Percentiles rank a stretch among this genome's conserved stretches.
Conservation (phyloP, 129 eudicot species). For the Tagetes erecta region DNA sequence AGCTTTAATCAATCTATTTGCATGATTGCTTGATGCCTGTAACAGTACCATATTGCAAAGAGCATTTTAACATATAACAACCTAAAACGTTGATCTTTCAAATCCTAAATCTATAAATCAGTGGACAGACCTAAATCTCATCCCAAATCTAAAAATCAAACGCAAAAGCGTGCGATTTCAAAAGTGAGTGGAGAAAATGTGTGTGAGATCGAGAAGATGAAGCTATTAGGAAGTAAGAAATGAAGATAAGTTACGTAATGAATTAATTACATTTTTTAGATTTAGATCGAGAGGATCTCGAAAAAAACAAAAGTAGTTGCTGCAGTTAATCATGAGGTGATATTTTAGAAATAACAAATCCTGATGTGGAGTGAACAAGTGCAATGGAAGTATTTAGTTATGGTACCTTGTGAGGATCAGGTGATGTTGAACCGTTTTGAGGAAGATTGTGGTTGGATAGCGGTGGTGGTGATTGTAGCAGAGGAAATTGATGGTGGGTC, state of each 20-base stretch:
- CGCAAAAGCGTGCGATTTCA: background rate
- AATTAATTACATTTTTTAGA: background rate
- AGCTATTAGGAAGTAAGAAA: background rate
- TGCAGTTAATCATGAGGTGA: too few species aligned
- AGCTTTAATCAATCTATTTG: too few species aligned
- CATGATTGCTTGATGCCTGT: too few species aligned
- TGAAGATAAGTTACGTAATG: background rate
- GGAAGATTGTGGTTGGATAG: background rate
- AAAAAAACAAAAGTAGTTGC: background rate
- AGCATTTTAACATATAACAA: too few species aligned
- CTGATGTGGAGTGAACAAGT: background rate
- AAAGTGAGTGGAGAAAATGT: background rate
- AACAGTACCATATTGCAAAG: too few species aligned
- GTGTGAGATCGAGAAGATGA: slow-evolving; percentile 12
- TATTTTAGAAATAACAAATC: background rate
- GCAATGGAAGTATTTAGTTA: background rate
- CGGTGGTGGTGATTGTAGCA: slow-evolving; percentile 18
- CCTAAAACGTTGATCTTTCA: too few species aligned
- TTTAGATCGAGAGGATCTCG: slow-evolving; percentile 21
- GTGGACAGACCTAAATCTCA: background rate
- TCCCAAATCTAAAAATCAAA: background rate
- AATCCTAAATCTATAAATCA: too few species aligned
- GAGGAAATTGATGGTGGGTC: background rate
- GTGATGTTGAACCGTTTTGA: background rate
- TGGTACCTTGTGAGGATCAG: slow-evolving; percentile 21